Conservation (phyloP, 176 grass and related monocot species). For the Rhynchospora pubera region DNA sequence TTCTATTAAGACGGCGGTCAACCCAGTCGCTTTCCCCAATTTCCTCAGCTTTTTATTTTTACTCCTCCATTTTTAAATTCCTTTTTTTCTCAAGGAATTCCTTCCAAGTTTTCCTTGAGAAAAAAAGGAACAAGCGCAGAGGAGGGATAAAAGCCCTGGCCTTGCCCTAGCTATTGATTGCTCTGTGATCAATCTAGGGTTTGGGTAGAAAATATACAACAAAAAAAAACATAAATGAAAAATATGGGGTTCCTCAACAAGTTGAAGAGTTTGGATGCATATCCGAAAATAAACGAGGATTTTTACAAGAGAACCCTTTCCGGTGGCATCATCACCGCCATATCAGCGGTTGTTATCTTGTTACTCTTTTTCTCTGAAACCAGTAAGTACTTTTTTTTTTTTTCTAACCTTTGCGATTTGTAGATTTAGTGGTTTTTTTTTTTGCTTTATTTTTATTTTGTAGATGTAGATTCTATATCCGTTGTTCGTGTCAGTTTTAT, state of each 20-base stretch:
- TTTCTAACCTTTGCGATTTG: background rate
- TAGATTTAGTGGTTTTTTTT: background rate
- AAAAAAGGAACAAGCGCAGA: background rate
- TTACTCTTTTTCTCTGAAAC: conserved; percentile 94
- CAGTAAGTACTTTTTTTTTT: conserved; percentile 31
- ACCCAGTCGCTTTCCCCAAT: conserved; percentile 24
- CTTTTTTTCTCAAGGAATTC: background rate
- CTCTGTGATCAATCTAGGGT: conserved; percentile 23
- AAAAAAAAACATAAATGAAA: background rate
- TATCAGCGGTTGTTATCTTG: conserved; percentile 69
- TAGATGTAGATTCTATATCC: background rate
- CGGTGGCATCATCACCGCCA: conserved; percentile 81
- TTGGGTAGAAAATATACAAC: background rate
- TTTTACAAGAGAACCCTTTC: conserved; percentile 94
- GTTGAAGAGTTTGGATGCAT: conserved; percentile 86
- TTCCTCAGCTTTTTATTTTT: conserved; percentile 16
- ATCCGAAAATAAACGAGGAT: conserved; percentile 97
- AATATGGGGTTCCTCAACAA: conserved; percentile 70
- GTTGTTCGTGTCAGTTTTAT: background rate
- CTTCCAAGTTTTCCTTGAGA: background rate
- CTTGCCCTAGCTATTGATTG: conserved; percentile 18
- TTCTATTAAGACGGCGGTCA: conserved; percentile 14
- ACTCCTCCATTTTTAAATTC: background rate
- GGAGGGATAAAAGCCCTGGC: conserved; percentile 1
- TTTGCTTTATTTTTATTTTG: too few species aligned